Percentiles rank a stretch among this genome's conserved stretches.
phyloP scores from a whole-genome alignment of 164 flowering plant species.

The Litsea cubeba region DNA sequence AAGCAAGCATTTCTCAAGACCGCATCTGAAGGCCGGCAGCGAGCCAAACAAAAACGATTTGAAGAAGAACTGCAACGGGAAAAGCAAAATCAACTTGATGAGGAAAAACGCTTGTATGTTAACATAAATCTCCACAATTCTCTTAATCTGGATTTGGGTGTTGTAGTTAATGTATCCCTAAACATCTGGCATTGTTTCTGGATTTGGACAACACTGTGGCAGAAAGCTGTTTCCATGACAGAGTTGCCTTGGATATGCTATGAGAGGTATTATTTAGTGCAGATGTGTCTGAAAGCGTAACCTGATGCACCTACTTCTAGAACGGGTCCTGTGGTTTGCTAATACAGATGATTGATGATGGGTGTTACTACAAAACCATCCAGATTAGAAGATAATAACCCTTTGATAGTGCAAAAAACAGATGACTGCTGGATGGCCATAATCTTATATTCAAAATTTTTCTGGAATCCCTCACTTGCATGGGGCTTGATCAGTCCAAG shows the following conservation, averaged over 20 bases:
- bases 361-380: not conserved
- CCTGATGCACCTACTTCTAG: not conserved
- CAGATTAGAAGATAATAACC: not conserved
- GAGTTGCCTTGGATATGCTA: not conserved
- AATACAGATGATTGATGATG: not conserved
- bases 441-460: not conserved
- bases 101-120: conserved; percentile 82
- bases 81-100: conserved; percentile 71
- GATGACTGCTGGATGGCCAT: not conserved
- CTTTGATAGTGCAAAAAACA: not conserved
- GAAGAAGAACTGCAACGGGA: conserved; percentile 81
- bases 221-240: not conserved
- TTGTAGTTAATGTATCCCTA: not conserved
- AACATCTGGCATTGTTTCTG: not conserved
- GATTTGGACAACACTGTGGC: not conserved
- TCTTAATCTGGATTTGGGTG: not conserved
- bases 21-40: conserved; percentile 82
- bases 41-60: conserved; percentile 83
- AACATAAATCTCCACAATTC: not conserved
- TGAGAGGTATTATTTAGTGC: not conserved
- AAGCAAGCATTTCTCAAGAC: conserved; percentile 84
- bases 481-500: not conserved
- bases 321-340: not conserved
- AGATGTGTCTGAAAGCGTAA: not conserved
- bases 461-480: not conserved